Conservation (phyloP, 352 stramenopile species). For the Globisporangium yorkense region DNA sequence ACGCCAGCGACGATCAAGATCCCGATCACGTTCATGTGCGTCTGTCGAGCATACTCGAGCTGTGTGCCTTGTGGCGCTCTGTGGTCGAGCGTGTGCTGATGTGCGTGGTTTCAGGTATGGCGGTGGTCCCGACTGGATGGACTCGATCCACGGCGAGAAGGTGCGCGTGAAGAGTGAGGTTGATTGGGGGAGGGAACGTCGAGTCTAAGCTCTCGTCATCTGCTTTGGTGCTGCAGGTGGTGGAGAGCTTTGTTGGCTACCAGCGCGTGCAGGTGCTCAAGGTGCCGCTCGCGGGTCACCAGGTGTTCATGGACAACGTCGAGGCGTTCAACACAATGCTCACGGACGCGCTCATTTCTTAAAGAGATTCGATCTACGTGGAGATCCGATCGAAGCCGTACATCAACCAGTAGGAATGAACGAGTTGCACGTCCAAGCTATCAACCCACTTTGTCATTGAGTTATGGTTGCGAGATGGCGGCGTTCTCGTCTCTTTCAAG, state of each 20-base stretch:
- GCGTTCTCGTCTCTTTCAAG: too few species aligned
- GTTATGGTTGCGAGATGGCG: too few species aligned
- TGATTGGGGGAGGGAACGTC: neutral
- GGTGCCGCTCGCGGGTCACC: conserved; percentile 36
- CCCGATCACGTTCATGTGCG: conserved; percentile 65
- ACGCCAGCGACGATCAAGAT: conserved; percentile 41
- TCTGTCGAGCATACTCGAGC: neutral
- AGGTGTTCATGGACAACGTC: conserved; percentile 8
- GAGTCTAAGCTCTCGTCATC: neutral
- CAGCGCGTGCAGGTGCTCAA: conserved; percentile 35
- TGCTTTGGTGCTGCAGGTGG: conserved; percentile 12
- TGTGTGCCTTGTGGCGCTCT: neutral
- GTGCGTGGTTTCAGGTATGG: conserved; percentile 24
- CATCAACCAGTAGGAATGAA: neutral
- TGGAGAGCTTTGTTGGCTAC: conserved; percentile 27
- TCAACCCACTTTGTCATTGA: too few species aligned
- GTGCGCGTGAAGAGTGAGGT: conserved; percentile 10
- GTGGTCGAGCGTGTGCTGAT: neutral
- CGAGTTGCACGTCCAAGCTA: neutral
- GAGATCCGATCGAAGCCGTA: too few species aligned
- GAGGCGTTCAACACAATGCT: conserved; percentile 59
- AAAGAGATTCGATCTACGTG: neutral
- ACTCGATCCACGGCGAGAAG: conserved; percentile 41
- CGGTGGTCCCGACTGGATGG: conserved; percentile 69
- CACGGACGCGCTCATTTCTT: conserved; percentile 2